phyloP scores from a whole-genome alignment of 208 protist genomes.

The Wallacemonas sp. region DNA sequence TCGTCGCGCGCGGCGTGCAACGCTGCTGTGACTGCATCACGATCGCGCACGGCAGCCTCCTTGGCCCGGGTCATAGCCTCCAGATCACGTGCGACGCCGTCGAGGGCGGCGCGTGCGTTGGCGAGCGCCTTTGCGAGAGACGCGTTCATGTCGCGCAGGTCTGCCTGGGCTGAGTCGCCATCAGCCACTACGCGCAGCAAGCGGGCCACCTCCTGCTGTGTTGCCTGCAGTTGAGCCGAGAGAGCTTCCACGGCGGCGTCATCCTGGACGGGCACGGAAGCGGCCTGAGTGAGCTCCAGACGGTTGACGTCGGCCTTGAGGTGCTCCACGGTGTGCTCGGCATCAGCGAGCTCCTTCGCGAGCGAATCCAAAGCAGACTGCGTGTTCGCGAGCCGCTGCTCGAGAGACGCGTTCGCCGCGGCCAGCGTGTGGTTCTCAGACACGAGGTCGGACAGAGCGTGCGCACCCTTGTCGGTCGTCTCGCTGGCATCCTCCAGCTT shows the following conservation, averaged over 20 bases:
- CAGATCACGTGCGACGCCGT: neutral
- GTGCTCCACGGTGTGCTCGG: too few relatives aligned
- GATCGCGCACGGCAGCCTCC: neutral
- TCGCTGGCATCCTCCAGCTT: neutral
- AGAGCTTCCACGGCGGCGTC: neutral
- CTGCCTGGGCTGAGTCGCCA: neutral
- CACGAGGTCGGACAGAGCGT: neutral
- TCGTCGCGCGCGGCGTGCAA: neutral
- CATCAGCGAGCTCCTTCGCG: neutral
- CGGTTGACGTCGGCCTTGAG: too few relatives aligned
- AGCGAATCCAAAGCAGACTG: neutral
- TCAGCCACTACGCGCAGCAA: neutral
- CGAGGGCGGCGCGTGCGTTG: neutral
- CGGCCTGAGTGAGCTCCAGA: neutral
- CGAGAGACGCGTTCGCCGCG: neutral
- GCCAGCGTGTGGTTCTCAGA: neutral
- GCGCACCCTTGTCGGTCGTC: neutral
- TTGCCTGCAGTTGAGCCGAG: neutral
- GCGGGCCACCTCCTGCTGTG: neutral
- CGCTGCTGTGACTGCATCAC: neutral
- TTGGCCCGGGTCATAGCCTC: neutral
- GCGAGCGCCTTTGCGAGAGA: neutral
- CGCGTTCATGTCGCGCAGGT: neutral
- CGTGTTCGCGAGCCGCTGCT: slow-evolving; percentile 7
- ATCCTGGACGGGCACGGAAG: neutral